Percentiles rank a stretch among this genome's conserved stretches.
Conservation (phyloP, 441 rosid genomes). For the Aleurites moluccanus region DNA sequence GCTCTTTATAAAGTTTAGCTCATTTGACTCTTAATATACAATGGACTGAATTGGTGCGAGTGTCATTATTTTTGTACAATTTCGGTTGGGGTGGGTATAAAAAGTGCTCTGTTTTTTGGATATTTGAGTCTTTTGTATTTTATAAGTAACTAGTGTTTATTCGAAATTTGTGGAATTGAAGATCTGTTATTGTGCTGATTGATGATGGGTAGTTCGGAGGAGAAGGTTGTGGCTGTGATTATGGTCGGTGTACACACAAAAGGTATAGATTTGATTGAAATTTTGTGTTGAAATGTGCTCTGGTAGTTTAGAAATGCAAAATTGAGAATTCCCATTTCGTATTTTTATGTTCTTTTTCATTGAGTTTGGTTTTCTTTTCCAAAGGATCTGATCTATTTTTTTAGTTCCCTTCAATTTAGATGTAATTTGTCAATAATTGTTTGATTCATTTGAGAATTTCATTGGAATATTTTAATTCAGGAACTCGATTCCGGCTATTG, state of each 20-base stretch:
- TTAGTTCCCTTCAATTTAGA: neutral
- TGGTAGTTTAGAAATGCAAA: neutral
- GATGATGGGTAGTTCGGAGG: conserved; percentile 58
- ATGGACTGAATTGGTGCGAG: neutral
- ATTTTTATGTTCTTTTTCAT: neutral
- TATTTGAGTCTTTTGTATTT: neutral
- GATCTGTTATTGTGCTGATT: conserved; percentile 46
- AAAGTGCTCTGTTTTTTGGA: neutral
- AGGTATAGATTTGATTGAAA: conserved; percentile 43
- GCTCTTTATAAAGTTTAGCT: neutral
- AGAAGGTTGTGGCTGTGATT: conserved; percentile 80
- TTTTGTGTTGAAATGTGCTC: neutral
- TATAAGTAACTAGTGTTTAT: neutral
- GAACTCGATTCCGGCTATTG: conserved; percentile 83
- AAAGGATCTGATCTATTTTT: neutral
- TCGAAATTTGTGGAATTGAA: conserved; percentile 21
- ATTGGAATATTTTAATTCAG: conserved; percentile 28
- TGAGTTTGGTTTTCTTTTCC: neutral
- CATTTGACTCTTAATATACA: neutral
- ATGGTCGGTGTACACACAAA: conserved; percentile 97
- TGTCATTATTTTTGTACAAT: neutral
- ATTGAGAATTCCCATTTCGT: conserved; percentile 1
- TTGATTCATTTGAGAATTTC: conserved; percentile 2
- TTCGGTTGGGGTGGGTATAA: neutral
- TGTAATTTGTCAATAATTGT: neutral